A percentile compares a stretch with the other conserved stretches of the same genome.
These are phyloP conservation scores for Fonsecaea pugnacius DNA, from an alignment of 2,329 filamentous ascomycete genomes.

Conservation along the genomic window DNA sequence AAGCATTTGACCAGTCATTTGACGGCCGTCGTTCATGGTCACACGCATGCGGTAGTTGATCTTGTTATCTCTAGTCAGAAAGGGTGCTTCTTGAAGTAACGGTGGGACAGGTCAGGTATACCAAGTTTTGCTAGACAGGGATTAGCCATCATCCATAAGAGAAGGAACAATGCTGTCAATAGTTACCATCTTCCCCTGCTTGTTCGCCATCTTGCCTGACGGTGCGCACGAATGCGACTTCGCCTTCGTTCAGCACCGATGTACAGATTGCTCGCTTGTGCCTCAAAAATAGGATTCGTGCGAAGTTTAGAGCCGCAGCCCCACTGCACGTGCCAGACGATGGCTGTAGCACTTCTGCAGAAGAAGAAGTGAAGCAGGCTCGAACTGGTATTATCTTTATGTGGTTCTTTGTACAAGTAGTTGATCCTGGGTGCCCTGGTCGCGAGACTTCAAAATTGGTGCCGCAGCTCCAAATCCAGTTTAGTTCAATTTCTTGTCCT, in stretches of 20 bases:
- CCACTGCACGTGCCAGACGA: conserved; percentile 32
- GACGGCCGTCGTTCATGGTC: conserved; percentile 89
- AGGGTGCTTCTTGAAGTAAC: neutral
- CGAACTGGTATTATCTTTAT: conserved; percentile 29
- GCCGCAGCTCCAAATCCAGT: conserved; percentile 16
- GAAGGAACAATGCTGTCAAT: neutral
- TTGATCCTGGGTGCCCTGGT: conserved; percentile 9
- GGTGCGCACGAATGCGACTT: conserved; percentile 53
- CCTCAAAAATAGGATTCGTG: conserved; percentile 31
- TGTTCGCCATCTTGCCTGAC: conserved; percentile 72
- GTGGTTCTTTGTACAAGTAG: neutral
- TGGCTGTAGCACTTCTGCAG: conserved; percentile 30
- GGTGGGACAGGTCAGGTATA: conserved; percentile 47
- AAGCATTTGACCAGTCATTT: conserved; percentile 97
- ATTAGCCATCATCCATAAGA: conserved; percentile 40
- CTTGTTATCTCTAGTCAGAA: conserved; percentile 52
- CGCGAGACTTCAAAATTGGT: conserved; percentile 16
- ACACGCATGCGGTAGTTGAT: conserved; percentile 99
- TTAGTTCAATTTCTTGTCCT: conserved; percentile 11
- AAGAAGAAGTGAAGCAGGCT: conserved; percentile 27
- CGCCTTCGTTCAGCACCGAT: neutral
- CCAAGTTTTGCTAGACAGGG: conserved; percentile 64
- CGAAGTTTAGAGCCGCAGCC: conserved; percentile 35
- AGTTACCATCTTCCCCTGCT: conserved; percentile 99
- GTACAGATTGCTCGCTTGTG: conserved; percentile 6